Conservation (phyloP, 495 filamentous ascomycete genomes). For the Pyrenopolyporus hunteri region DNA sequence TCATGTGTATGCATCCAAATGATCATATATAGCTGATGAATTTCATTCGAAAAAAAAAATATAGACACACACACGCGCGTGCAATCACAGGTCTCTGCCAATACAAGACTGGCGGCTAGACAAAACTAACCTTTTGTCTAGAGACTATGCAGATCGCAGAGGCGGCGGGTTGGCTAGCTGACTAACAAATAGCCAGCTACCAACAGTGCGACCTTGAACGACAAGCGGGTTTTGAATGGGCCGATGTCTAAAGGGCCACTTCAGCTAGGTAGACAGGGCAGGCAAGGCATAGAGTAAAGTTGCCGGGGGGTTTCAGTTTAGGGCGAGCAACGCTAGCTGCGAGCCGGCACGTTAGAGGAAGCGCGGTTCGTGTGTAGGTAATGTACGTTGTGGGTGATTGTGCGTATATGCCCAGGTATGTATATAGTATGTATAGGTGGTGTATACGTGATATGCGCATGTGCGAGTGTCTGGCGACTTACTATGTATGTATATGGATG, state of each 20-base stretch:
- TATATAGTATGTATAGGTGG: conserved; percentile 6
- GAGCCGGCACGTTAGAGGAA: conserved; percentile 6
- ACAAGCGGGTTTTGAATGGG: conserved; percentile 1
- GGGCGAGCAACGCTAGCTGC: conserved; percentile 10
- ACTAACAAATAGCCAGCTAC: conserved; percentile 15
- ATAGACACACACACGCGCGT: background rate
- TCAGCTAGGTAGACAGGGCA: conserved; percentile 19
- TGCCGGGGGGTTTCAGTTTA: conserved; percentile 10
- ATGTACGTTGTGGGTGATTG: no score
- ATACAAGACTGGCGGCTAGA: conserved; percentile 11
- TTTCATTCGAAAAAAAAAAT: conserved; percentile 18
- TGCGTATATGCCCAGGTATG: conserved; percentile 5
- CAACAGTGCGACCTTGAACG: conserved; percentile 7
- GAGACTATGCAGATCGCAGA: conserved; percentile 10
- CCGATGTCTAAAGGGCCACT: conserved; percentile 5
- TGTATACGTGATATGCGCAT: conserved; percentile 7
- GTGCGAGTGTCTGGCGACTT: conserved; percentile 12
- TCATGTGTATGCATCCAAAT: conserved; percentile 9
- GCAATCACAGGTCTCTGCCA: background rate
- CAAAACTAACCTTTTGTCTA: conserved; percentile 23
- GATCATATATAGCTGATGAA: conserved; percentile 9
- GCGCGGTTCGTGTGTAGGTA: conserved; percentile 1
- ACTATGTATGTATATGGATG: conserved; percentile 16
- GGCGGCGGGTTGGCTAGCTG: background rate
- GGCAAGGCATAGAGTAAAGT: conserved; percentile 3